Percentiles rank a stretch among this genome's conserved stretches.
Evolutionary conservation across 148 eudicot genomes (phyloP).

Genomic region (Fagopyrum esculentum): DNA sequence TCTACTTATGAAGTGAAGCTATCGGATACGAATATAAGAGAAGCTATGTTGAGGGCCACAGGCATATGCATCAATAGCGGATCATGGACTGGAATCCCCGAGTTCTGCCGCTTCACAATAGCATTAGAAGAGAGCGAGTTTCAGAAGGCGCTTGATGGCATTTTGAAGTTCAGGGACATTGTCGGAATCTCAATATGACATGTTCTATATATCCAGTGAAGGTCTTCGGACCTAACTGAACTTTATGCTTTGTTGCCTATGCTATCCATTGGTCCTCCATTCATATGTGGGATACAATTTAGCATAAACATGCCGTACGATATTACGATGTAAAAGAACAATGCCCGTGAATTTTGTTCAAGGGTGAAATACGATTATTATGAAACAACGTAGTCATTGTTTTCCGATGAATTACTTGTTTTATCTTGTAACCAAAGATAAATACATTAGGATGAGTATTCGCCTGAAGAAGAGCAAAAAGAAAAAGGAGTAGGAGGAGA

Average conservation of each 20-base stretch:
- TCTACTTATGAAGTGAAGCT: conserved; percentile 40
- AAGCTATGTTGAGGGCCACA: conserved; percentile 60
- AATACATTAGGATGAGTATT: too few relatives aligned
- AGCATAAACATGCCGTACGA: not conserved
- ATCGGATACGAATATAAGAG: conserved; percentile 59
- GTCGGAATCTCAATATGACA: conserved; percentile 12
- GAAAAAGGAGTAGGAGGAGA: too few relatives aligned
- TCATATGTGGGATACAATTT: not conserved
- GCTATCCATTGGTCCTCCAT: not conserved
- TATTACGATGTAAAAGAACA: not conserved
- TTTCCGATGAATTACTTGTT: not conserved
- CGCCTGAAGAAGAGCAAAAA: too few relatives aligned
- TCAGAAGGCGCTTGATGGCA: conserved; percentile 59
- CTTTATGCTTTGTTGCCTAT: not conserved
- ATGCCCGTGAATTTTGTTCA: not conserved
- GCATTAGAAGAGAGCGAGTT: conserved; percentile 75
- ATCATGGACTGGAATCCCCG: conserved; percentile 88
- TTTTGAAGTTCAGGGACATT: conserved; percentile 42
- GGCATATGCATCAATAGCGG: conserved; percentile 81
- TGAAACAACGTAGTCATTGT: not conserved
- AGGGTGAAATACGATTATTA: not conserved
- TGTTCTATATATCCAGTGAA: not conserved
- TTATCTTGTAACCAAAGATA: too few relatives aligned
- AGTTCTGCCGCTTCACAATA: conserved; percentile 79
- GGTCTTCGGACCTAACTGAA: not conserved